Conservation (phyloP, 371 early-diverging fungal genomes). For the Mortierella sp. region DNA sequence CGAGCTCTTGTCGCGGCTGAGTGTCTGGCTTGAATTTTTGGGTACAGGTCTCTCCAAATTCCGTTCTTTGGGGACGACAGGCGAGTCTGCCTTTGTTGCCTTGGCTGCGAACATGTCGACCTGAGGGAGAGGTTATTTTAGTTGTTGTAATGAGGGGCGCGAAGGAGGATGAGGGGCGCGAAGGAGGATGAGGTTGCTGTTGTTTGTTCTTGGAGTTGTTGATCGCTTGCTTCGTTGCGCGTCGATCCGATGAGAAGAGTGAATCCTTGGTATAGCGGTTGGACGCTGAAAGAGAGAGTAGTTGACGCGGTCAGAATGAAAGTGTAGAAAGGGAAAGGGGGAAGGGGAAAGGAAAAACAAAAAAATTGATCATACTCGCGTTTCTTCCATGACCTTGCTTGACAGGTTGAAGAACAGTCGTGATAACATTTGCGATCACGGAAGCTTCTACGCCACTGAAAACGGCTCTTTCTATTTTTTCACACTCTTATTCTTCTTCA, state of each 20-base stretch:
- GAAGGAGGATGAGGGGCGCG: not conserved
- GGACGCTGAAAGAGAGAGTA: not conserved
- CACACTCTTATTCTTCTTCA: not conserved
- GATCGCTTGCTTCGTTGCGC: not conserved
- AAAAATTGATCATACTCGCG: not conserved
- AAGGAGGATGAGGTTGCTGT: not conserved
- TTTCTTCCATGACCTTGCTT: not conserved
- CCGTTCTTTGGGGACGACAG: conserved; percentile 13
- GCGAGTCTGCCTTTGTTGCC: conserved; percentile 26
- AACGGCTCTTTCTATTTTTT: not conserved
- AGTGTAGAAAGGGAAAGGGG: not conserved
- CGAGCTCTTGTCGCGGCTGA: conserved; percentile 1
- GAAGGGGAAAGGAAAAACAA: not conserved
- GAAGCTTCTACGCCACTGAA: conserved; percentile 43
- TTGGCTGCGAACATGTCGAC: conserved; percentile 49
- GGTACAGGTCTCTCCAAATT: not conserved
- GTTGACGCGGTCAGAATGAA: not conserved
- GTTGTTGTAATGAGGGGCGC: not conserved
- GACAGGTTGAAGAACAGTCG: not conserved
- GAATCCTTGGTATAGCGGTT: not conserved
- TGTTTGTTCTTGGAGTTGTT: not conserved
- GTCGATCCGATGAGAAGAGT: not conserved
- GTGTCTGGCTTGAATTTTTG: not conserved
- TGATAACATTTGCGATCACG: conserved; percentile 13
- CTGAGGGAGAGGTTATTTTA: not conserved